A percentile compares a stretch with the other conserved stretches of the same genome.
These are phyloP conservation scores for Candida jianshihensis DNA, from an alignment of 805 yeast species.

Conservation along the genomic window DNA sequence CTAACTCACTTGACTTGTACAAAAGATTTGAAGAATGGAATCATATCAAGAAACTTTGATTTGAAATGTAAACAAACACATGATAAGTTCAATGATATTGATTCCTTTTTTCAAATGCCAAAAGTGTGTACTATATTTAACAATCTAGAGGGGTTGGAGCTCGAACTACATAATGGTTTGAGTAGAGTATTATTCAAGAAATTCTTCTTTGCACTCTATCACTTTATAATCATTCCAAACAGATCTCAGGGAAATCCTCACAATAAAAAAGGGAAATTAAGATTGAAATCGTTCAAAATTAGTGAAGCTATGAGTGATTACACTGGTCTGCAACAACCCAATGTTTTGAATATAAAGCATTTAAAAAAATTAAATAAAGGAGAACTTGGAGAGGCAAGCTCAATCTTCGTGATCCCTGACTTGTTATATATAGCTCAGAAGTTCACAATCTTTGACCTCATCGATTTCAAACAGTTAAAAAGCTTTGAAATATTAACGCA, in stretches of 20 bases:
- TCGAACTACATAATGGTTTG: slow-evolving; percentile 7
- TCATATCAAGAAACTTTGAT: not conserved
- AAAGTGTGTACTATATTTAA: slow-evolving; percentile 2
- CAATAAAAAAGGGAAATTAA: not conserved
- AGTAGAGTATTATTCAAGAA: slow-evolving; percentile 7
- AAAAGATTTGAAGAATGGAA: not conserved
- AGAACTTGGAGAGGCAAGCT: not conserved
- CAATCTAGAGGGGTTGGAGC: not conserved
- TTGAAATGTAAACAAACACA: not conserved
- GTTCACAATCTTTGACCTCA: slow-evolving; percentile 1
- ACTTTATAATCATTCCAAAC: not conserved
- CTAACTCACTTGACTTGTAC: slow-evolving; percentile 7
- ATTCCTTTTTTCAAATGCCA: slow-evolving; percentile 4
- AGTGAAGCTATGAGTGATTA: not conserved
- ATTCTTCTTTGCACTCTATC: slow-evolving; percentile 3
- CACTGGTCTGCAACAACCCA: not conserved
- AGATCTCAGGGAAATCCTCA: not conserved
- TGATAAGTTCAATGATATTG: not conserved
- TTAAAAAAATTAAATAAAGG: not conserved
- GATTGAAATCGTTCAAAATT: not conserved
- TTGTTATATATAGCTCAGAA: not conserved
- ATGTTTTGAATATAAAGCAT: not conserved
- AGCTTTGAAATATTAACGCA: not conserved
- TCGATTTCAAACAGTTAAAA: slow-evolving; percentile 1
- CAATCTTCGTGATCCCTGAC: slow-evolving; percentile 1